These are phyloP conservation scores for Phialophora expanda DNA, from an alignment of 2,329 filamentous ascomycete genomes.

Conservation along the genomic window DNA sequence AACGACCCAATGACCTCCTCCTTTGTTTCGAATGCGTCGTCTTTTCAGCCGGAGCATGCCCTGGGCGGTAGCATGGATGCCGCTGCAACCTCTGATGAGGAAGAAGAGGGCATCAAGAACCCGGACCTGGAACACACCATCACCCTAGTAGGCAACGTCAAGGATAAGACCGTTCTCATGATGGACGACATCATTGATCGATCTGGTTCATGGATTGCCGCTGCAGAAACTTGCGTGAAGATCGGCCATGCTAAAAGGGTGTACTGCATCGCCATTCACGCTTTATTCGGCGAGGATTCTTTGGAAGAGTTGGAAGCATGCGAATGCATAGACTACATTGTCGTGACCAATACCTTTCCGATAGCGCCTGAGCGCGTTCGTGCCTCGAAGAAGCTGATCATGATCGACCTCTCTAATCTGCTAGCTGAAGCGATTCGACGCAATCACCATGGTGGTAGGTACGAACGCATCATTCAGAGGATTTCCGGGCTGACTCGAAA, in stretches of 20 bases:
- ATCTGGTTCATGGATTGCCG: slow-evolving; percentile 93
- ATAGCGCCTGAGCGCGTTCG: slow-evolving; percentile 75
- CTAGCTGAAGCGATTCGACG: slow-evolving; percentile 90
- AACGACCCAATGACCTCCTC: slow-evolving; percentile 86
- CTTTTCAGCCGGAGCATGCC: slow-evolving; percentile 69
- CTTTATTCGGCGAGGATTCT: slow-evolving; percentile 87
- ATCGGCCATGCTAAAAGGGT: slow-evolving; percentile 88
- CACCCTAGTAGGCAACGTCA: slow-evolving; percentile 94
- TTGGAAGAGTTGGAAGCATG: slow-evolving; percentile 89
- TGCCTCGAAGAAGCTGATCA: slow-evolving; percentile 78
- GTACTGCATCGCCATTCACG: slow-evolving; percentile 97
- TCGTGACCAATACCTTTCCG: slow-evolving; percentile 97
- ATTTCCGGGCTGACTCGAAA: slow-evolving; percentile 33
- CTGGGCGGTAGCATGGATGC: slow-evolving; percentile 86
- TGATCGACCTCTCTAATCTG: slow-evolving; percentile 86
- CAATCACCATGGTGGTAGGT: slow-evolving; percentile 89
- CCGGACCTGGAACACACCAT: slow-evolving; percentile 90
- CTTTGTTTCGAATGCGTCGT: slow-evolving; percentile 79
- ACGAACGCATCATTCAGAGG: slow-evolving; percentile 58
- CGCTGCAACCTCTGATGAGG: slow-evolving; percentile 82
- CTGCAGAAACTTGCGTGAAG: slow-evolving; percentile 88
- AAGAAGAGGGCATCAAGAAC: slow-evolving; percentile 85
- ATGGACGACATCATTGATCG: slow-evolving; percentile 99
- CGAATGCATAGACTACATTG: slow-evolving; percentile 89
- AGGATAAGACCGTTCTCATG: slow-evolving; percentile 84